These are phyloP conservation scores for Penicillium crystallinum DNA, from an alignment of 495 filamentous ascomycete genomes.

Conservation along the genomic window DNA sequence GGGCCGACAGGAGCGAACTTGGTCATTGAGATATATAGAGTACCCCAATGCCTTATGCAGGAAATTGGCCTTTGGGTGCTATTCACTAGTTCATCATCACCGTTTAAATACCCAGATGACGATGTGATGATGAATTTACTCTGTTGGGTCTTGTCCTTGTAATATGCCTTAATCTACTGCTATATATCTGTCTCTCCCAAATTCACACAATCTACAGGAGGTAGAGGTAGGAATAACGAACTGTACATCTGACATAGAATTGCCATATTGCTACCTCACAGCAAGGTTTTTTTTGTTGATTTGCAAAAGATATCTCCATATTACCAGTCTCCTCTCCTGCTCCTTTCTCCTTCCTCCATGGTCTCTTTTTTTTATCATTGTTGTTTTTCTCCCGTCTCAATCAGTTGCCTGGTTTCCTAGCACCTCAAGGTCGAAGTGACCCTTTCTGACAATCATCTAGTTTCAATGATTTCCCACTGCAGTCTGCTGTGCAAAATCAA, in stretches of 20 bases:
- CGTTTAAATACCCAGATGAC: slow-evolving; percentile 16
- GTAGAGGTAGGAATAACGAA: neutral
- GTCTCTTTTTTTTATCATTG: neutral
- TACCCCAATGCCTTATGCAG: neutral
- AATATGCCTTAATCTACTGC: neutral
- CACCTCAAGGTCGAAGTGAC: too few relatives aligned
- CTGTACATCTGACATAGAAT: neutral
- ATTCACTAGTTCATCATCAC: slow-evolving; percentile 1
- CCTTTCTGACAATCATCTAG: neutral
- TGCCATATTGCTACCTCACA: neutral
- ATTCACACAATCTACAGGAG: neutral
- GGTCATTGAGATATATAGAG: neutral
- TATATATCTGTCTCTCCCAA: neutral
- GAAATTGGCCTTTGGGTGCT: neutral
- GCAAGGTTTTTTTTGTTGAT: neutral
- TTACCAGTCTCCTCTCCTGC: neutral
- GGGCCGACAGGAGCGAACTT: neutral
- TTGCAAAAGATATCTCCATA: neutral
- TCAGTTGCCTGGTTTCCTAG: too few relatives aligned
- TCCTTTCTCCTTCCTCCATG: neutral
- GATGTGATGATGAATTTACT: neutral
- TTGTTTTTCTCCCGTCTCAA: too few relatives aligned
- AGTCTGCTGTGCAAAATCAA: neutral
- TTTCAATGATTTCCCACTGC: neutral
- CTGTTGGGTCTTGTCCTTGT: neutral